Evolutionary conservation across 306 rosid genomes (phyloP), one percentile per base, ranked within the genome.

Genomic region (Rosa lucieae): DNA sequence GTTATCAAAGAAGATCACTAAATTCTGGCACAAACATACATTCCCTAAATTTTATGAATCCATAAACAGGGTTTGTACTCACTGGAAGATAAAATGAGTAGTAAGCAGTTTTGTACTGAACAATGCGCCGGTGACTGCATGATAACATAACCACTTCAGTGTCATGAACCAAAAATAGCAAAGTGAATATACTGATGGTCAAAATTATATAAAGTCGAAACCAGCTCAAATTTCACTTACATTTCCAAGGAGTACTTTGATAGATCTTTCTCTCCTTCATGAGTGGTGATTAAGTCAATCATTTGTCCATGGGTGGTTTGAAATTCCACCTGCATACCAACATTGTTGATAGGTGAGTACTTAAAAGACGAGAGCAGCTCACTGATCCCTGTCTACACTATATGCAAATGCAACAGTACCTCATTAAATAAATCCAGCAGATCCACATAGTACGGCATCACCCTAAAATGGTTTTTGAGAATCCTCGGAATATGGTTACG

Each of bases 291-390:
- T 79, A 95, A 82, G 86, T 95, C 99, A 55, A 95, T 93, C 99
- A 93, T 89, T 83, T 95, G 99, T 90, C 99, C 99, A 7, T 93
- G 90, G 80, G 96, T 89, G 62, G 99, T 95, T 86, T 93, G 99
- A 79, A 93, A 95, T 75, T 95, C 99, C 58, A 95, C 99, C 97
- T 94, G 78, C 51, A 56, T 37, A 77, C 78, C 86, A 20, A 62
- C 4, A 13, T 79, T 39, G 66, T 15, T 51, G 58, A 58, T 40
- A 8, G 13, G 18, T 61, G 20, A n/a, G 8, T 1, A 51, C 69
- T 43, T 32, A 15, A 40, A 49, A 51, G 40, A 61, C 7, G 32
- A 63, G 56, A 46, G 21, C 40, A 74, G 66, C 53, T 47, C 4
- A 13, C 17, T 43, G 46, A 37, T 59, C 77, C 48, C 29, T 70